Base-by-base conservation (phyloP, 371 early-diverging fungal genomes). In the Agmasoma carcini region DNA sequence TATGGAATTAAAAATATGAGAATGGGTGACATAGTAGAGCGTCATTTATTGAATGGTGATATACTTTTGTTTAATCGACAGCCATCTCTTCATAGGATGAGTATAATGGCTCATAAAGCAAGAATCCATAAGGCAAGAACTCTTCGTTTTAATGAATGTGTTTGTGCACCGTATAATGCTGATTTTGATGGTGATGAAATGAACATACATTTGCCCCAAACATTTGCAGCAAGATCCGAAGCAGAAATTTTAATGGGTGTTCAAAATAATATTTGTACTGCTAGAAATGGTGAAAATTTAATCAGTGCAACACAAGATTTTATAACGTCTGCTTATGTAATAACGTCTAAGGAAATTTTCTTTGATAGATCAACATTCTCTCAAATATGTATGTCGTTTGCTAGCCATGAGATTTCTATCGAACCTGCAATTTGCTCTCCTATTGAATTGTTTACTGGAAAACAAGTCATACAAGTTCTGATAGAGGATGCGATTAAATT, bases 151-250 rank as follows among this genome's bases (percentile, higher is more conserved):
- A 98, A 96, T 72, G 93, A 92, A 73, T 96, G 91, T 80, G 95
- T 92, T 2, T 94, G 94, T 74, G 82, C 88, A 2, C 97, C 95
- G 20, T 96, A 95, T 70, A 95, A 98, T 75, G 97, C 97, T 34
- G 97, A 94, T 81, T 95, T 94, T 73, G 97, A 96, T 72, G 97
- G 96, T 65, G 99, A 98, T 76, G 99, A 98, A 76, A 98, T 98
- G 99, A 98, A 98, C 73, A 78, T 98, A 73, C 99, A 98, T 75
- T 84, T 95, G 4, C 96, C 95, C 12, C 96, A 98, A 75, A 93
- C 94, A 1, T 86, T 90, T 73, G 94, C 95, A 77, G 92, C 96
- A 0, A 81, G 89, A 27, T 84, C 90, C 1, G 99, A 98, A 71
- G 94, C 93, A 0, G 82, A 85, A 52, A 84, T 85, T 69, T 75